Conservation (phyloP, 805 yeast species). For the Wickerhamiella sergipiensis region DNA sequence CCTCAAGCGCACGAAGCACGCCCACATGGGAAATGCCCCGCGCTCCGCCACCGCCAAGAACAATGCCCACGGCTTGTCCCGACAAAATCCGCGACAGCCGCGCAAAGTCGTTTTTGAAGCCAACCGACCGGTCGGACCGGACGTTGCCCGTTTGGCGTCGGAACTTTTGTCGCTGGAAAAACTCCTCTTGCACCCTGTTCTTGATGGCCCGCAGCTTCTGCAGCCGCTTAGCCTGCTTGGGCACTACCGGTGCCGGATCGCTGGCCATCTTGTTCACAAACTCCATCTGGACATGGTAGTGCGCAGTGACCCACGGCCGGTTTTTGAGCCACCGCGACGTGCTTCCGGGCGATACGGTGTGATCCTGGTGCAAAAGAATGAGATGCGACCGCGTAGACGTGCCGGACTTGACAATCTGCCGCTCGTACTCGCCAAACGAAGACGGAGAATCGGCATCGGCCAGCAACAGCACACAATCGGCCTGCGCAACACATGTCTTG, state of each 20-base stretch:
- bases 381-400: constrained; percentile 82
- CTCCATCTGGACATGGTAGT: constrained; percentile 80
- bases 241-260: constrained; percentile 4
- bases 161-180: constrained; percentile 1
- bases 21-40: constrained; percentile 90
- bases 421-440: constrained; percentile 74
- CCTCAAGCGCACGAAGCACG: constrained; percentile 78
- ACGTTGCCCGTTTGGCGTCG: background rate
- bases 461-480: constrained; percentile 78
- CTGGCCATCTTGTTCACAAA: constrained; percentile 2
- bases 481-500: constrained; percentile 81
- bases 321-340: constrained; percentile 75
- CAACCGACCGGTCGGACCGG: background rate
- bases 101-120: constrained; percentile 74
- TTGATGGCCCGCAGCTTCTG: constrained; percentile 12
- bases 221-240: constrained; percentile 5
- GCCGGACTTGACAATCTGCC: constrained; percentile 54
- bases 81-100: constrained; percentile 80
- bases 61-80: constrained; percentile 88
- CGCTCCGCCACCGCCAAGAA: constrained; percentile 96
- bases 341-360: constrained; percentile 70
- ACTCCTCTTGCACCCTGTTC: constrained; percentile 17
- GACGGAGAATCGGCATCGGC: constrained; percentile 73
- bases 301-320: constrained; percentile 83
- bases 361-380: constrained; percentile 70